Evolutionary conservation across 495 filamentous ascomycete species (phyloP).

Genomic region (Aspergillus leporis): DNA sequence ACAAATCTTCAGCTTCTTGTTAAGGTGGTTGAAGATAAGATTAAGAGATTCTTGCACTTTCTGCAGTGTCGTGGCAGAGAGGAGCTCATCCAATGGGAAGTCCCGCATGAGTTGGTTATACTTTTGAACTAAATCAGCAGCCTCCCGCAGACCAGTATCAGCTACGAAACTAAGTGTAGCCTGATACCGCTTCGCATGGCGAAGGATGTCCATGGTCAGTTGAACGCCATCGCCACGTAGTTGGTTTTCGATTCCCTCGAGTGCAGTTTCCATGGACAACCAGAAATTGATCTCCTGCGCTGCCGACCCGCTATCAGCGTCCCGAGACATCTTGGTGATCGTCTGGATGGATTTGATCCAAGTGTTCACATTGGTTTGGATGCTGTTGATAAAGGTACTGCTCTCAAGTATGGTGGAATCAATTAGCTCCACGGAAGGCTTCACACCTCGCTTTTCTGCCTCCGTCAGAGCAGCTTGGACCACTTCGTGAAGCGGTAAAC

Average conservation of each 20-base stretch:
- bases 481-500: slow-evolving; percentile 79
- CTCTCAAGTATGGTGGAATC: slow-evolving; percentile 71
- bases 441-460: slow-evolving; percentile 61
- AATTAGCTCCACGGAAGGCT: slow-evolving; percentile 74
- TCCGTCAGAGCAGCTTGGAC: slow-evolving; percentile 81
- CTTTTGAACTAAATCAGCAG: slow-evolving; percentile 91
- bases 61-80: slow-evolving; percentile 84
- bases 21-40: slow-evolving; percentile 87
- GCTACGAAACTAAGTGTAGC: slow-evolving; percentile 93
- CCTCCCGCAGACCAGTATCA: slow-evolving; percentile 93
- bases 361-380: slow-evolving; percentile 88
- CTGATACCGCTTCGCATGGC: slow-evolving; percentile 93
- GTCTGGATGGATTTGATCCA: slow-evolving; percentile 99
- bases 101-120: slow-evolving; percentile 99
- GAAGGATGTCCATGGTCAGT: slow-evolving; percentile 90
- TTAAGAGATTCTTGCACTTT: slow-evolving; percentile 89
- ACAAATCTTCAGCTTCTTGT: slow-evolving; percentile 93
- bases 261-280: slow-evolving; percentile 88
- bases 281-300: slow-evolving; percentile 98
- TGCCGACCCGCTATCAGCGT: slow-evolving; percentile 83
- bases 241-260: slow-evolving; percentile 88
- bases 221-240: slow-evolving; percentile 83
- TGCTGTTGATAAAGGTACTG: slow-evolving; percentile 86
- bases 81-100: slow-evolving; percentile 91
- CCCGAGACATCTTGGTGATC: slow-evolving; percentile 92